Conservation (phyloP, 768 basidiomycete genomes). For the Cystoderma amianthinum region DNA sequence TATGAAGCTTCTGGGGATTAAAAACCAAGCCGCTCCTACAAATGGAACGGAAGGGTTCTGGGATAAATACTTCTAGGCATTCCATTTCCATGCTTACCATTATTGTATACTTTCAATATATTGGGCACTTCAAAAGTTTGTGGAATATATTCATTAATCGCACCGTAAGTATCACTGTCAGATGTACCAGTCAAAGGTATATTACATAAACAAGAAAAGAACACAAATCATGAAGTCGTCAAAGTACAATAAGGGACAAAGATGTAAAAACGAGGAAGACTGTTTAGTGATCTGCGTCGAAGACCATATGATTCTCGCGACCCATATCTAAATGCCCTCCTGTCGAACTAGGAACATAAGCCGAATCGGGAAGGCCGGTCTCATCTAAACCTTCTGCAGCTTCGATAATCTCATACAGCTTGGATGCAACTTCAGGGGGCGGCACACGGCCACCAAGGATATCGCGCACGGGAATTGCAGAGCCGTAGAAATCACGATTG, state of each 20-base stretch:
- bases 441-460: conserved; percentile 93
- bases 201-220: too few relatives aligned
- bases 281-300: conserved; percentile 61
- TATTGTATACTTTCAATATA: neutral
- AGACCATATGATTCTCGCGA: conserved; percentile 52
- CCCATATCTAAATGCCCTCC: conserved; percentile 51
- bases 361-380: conserved; percentile 63
- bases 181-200: too few relatives aligned
- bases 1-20: conserved; percentile 65
- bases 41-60: conserved; percentile 84
- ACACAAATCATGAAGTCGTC: too few relatives aligned
- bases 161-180: too few relatives aligned
- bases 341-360: conserved; percentile 68
- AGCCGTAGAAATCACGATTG: conserved; percentile 95
- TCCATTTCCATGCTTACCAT: too few relatives aligned
- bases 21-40: conserved; percentile 44
- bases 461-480: conserved; percentile 79
- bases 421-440: conserved; percentile 92
- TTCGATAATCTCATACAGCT: conserved; percentile 94
- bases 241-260: neutral
- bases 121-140: too few relatives aligned
- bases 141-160: too few relatives aligned
- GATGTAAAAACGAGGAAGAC: neutral
- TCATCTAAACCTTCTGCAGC: conserved; percentile 93
- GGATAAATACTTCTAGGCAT: conserved; percentile 56